Conservation (phyloP, 768 basidiomycete species). For the Suillus brevipes region DNA sequence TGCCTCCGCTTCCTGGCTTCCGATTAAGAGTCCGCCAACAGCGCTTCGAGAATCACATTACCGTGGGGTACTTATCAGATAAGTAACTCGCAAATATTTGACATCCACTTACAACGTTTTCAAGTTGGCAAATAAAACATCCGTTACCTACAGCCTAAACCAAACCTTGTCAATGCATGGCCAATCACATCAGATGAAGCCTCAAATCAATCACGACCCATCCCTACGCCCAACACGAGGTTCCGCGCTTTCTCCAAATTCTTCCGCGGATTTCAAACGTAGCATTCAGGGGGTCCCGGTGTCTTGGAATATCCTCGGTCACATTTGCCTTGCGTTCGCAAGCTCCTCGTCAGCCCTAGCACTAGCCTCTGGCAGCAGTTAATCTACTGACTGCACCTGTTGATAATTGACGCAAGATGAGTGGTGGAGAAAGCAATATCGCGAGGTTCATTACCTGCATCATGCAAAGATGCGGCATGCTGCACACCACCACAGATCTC, state of each 20-base stretch:
- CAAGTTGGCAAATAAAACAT: constrained; percentile 2
- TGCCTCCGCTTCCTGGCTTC: background rate
- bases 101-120: background rate
- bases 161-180: constrained; percentile 4
- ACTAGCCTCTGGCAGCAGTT: constrained; percentile 4
- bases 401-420: constrained; percentile 1
- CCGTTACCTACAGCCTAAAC: constrained; percentile 1
- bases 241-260: constrained; percentile 8
- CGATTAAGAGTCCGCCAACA: background rate
- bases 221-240: constrained; percentile 9
- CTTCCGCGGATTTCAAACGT: constrained; percentile 8
- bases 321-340: background rate
- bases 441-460: background rate
- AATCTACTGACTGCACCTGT: background rate
- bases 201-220: constrained; percentile 6
- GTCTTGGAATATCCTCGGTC: constrained; percentile 7
- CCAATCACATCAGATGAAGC: constrained; percentile 8
- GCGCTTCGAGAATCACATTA: background rate
- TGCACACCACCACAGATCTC: background rate
- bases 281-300: constrained; percentile 4
- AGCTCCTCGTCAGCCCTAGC: background rate
- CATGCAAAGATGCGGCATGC: constrained; percentile 7
- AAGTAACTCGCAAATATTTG: background rate
- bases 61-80: constrained; percentile 3
- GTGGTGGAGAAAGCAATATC: background rate